These are phyloP conservation scores for Corynespora cassiicola DNA, from an alignment of 2,329 filamentous ascomycete genomes.

Conservation along the genomic window DNA sequence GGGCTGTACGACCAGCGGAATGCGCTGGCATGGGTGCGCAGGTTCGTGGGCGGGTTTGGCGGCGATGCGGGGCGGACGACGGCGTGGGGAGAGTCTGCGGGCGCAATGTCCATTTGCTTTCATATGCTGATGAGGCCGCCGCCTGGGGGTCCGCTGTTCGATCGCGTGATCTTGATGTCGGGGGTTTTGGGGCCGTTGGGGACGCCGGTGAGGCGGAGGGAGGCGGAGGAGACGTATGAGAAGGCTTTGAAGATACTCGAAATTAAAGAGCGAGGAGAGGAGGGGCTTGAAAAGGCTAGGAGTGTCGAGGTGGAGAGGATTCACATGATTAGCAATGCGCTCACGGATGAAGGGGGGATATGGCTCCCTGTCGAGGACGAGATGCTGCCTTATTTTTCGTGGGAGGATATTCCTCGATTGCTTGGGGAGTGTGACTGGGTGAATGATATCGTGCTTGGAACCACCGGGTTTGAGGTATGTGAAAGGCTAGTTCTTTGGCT, in stretches of 20 bases:
- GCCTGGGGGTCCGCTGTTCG: slow-evolving; percentile 21
- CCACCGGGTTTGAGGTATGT: slow-evolving; percentile 53
- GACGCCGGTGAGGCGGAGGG: slow-evolving; percentile 10
- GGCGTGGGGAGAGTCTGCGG: slow-evolving; percentile 54
- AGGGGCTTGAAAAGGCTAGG: slow-evolving; percentile 13
- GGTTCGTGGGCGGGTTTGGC: slow-evolving; percentile 42
- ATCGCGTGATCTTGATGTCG: slow-evolving; percentile 26
- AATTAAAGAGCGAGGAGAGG: slow-evolving; percentile 18
- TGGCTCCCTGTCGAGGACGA: slow-evolving; percentile 20
- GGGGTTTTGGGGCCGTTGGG: slow-evolving; percentile 22
- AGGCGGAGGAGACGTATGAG: slow-evolving; percentile 16
- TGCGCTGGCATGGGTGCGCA: slow-evolving; percentile 45
- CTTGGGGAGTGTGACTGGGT: slow-evolving; percentile 47
- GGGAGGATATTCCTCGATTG: slow-evolving; percentile 23
- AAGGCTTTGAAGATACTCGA: slow-evolving; percentile 26
- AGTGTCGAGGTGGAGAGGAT: slow-evolving; percentile 14
- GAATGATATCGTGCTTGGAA: slow-evolving; percentile 52
- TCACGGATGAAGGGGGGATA: slow-evolving; percentile 7
- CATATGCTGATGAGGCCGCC: slow-evolving; percentile 27
- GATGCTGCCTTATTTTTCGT: slow-evolving; percentile 27
- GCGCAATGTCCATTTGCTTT: slow-evolving; percentile 40
- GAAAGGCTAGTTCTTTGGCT: neutral
- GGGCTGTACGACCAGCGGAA: slow-evolving; percentile 37
- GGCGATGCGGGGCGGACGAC: slow-evolving; percentile 40
- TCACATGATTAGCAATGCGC: slow-evolving; percentile 14